These are phyloP conservation scores for Pseudoperonospora humuli DNA, from an alignment of 352 stramenopile species.

Conservation along the genomic window DNA sequence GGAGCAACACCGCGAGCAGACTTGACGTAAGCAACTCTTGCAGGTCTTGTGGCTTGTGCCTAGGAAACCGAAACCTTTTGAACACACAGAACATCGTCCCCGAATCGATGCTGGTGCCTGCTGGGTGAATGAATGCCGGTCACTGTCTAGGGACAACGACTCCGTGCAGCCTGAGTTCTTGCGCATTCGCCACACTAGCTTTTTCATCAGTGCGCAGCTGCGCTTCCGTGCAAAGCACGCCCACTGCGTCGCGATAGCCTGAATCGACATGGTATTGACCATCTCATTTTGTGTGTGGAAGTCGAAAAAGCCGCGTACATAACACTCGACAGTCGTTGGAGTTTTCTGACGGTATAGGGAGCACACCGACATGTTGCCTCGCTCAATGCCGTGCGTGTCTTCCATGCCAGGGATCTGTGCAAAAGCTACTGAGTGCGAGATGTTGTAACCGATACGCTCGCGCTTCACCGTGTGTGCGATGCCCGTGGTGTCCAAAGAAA, in stretches of 20 bases:
- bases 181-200: conserved; percentile 38
- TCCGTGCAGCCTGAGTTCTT: conserved; percentile 18
- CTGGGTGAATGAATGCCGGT: conserved; percentile 6
- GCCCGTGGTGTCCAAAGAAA: conserved; percentile 40
- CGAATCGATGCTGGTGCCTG: conserved; percentile 6
- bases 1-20: conserved; percentile 26
- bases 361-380: conserved; percentile 46
- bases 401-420: conserved; percentile 31
- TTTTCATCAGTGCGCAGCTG: conserved; percentile 42
- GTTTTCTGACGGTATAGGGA: conserved; percentile 39
- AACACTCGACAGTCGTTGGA: conserved; percentile 37
- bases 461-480: conserved; percentile 25
- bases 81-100: conserved; percentile 21
- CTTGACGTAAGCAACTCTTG: conserved; percentile 23
- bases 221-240: conserved; percentile 23
- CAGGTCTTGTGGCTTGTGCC: conserved; percentile 23
- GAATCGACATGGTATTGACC: conserved; percentile 31
- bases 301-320: conserved; percentile 44
- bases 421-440: conserved; percentile 53
- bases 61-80: conserved; percentile 27
- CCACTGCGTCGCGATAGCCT: conserved; percentile 29
- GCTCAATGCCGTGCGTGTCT: conserved; percentile 27
- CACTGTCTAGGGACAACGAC: conserved; percentile 4
- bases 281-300: conserved; percentile 35
- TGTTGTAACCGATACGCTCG: conserved; percentile 39